Percentiles rank a stretch among this genome's conserved stretches.
These are phyloP conservation scores for Tetrahymena elliotti DNA, from an alignment of 73 alveolate genomes.

Conservation along the genomic window DNA sequence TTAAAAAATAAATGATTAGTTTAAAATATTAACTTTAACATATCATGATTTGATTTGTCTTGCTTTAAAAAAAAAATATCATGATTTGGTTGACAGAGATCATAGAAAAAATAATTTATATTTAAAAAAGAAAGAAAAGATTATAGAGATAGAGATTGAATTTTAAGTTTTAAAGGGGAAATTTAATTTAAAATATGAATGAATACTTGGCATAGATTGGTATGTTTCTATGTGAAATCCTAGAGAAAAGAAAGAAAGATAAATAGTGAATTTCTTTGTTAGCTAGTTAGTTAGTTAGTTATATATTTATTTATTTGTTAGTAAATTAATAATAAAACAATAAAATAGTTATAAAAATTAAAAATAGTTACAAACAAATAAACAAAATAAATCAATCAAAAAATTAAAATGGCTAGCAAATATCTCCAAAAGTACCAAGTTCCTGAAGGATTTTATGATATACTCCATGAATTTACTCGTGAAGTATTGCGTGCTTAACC, in stretches of 20 bases:
- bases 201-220: too few species aligned
- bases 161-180: neutral
- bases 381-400: neutral
- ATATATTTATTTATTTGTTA: neutral
- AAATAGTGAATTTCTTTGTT: neutral
- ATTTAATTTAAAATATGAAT: neutral
- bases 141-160: too few species aligned
- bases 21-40: too few species aligned
- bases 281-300: neutral
- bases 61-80: neutral
- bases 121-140: too few species aligned
- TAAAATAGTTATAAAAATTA: neutral
- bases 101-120: neutral
- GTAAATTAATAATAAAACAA: neutral
- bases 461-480: constrained; percentile 27
- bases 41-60: too few species aligned
- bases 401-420: constrained; percentile 5
- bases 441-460: constrained; percentile 40
- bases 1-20: too few species aligned
- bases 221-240: neutral
- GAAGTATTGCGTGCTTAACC: constrained; percentile 42
- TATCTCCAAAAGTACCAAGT: constrained; percentile 27
- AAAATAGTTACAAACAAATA: neutral
- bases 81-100: neutral
- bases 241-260: neutral